Evolutionary conservation across 1,139 yeast genomes (phyloP), one percentile per base, ranked within the genome.

Genomic region (Arxiozyma bovina): DNA sequence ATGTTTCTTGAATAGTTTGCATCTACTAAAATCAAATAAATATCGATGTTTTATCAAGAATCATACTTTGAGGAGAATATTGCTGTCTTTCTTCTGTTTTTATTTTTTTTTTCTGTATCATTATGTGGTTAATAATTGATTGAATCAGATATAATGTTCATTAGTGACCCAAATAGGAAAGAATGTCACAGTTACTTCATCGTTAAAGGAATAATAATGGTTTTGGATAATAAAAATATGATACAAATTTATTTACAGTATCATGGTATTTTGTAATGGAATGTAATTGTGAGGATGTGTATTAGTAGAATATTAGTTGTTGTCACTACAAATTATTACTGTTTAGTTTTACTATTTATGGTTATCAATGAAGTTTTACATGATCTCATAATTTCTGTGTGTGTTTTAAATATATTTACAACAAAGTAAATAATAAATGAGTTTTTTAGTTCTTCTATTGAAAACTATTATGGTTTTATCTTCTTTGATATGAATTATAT

Each of bases 121-220:
- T 46, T 27, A 21, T 41, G 49, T 27, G 42, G 49, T 18, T 46
- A 38, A 34, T n/a, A 34, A 9, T 46, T 21, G 22, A 15, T 34
- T 34, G 30, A 27, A 18, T 46, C 30, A 38, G 23, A 34, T 46
- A 46, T 34, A 45, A 34, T 34, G 42, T 46, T 22, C 49, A 34
- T 46, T 46, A 46, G 43, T 46, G 30, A 30, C 49, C 40, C 25
- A 22, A 46, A 38, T 46, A 46, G 49, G 49, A 46, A 46, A 46
- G 18, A 21, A 43, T 21, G 17, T 34, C n/a, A 8, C n/a, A 34
- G 40, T 2, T 15, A 34, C n/a, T 12, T 15, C n/a, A 34, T 34
- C 11, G n/a, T 12, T 15, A 15, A 34, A 34, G 17, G 3, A 34
- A 34, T 34, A 15, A 15, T 15, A 3, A 12, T 15, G 12, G n/a